phyloP scores from a whole-genome alignment of 768 basidiomycete genomes.

The Termitomyces sp. region DNA sequence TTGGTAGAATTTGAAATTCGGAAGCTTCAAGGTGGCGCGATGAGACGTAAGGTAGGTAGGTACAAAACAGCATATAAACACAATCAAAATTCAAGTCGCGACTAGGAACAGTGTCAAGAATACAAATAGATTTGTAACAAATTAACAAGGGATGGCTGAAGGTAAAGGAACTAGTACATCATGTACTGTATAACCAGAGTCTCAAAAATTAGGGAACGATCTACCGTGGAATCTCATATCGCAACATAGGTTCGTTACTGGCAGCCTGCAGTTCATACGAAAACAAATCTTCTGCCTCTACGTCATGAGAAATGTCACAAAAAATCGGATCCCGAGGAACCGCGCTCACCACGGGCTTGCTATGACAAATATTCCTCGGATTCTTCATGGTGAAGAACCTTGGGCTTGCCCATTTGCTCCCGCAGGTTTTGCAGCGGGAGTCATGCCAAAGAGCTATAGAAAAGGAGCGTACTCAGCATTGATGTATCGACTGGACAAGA shows the following conservation, averaged over 20 bases:
- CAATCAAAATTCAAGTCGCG: too few species aligned
- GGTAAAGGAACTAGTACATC: neutral
- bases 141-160: neutral
- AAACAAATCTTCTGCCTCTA: neutral
- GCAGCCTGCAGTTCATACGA: neutral
- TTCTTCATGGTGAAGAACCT: neutral
- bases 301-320: neutral
- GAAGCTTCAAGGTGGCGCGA: too few species aligned
- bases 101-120: too few species aligned
- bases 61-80: too few species aligned
- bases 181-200: neutral
- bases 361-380: neutral
- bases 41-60: too few species aligned
- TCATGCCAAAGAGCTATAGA: slow-evolving; percentile 35
- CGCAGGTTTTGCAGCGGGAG: slow-evolving; percentile 8
- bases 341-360: neutral
- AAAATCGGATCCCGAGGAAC: neutral
- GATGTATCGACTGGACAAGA: neutral
- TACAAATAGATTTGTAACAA: neutral
- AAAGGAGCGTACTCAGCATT: neutral
- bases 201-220: neutral
- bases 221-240: neutral
- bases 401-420: neutral
- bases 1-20: neutral
- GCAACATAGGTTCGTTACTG: neutral